Conservation (phyloP, 805 yeast genomes). For the Kockiozyma suomiensis region DNA sequence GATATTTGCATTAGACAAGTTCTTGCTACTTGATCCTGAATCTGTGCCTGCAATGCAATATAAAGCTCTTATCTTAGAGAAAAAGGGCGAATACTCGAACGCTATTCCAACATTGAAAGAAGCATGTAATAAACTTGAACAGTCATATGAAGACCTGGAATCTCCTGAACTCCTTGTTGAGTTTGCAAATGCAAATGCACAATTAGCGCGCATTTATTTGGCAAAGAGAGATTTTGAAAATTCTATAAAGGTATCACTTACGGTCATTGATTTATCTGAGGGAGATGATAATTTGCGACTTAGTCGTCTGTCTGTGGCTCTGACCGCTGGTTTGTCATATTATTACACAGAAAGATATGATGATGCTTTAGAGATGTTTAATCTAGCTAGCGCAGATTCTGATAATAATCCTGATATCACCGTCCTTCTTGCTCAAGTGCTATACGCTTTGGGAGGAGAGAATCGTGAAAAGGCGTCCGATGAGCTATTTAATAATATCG, state of each 20-base stretch:
- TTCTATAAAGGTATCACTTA: conserved; percentile 61
- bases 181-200: conserved; percentile 65
- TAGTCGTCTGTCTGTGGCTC: conserved; percentile 54
- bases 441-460: conserved; percentile 73
- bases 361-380: conserved; percentile 67
- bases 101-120: conserved; percentile 55
- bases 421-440: conserved; percentile 72
- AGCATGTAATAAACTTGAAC: conserved; percentile 56
- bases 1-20: conserved; percentile 48
- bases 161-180: conserved; percentile 50
- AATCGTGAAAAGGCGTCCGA: conserved; percentile 82
- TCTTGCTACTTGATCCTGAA: conserved; percentile 49
- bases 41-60: conserved; percentile 37
- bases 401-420: conserved; percentile 68
- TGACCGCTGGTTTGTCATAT: conserved; percentile 70
- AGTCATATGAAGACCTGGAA: conserved; percentile 59
- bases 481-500: conserved; percentile 70
- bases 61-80: conserved; percentile 53
- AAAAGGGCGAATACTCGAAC: conserved; percentile 61
- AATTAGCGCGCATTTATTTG: conserved; percentile 68
- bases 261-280: conserved; percentile 45
- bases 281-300: conserved; percentile 30
- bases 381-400: conserved; percentile 58
- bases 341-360: conserved; percentile 68
- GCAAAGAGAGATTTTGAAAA: conserved; percentile 58